Conservation (phyloP, 139 green algal species). For the Desmodesmus armatus region DNA sequence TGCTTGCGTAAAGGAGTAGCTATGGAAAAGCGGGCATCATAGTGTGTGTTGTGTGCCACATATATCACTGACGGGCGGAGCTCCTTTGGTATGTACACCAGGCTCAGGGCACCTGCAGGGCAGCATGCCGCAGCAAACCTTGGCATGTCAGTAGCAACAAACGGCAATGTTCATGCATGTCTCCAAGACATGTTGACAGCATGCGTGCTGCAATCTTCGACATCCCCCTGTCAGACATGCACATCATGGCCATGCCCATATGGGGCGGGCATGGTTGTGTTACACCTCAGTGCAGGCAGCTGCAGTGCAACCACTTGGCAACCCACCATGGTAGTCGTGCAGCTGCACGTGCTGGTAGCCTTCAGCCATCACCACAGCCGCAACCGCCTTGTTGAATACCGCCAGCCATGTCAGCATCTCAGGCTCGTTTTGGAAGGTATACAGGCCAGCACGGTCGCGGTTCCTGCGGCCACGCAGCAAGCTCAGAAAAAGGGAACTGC, state of each 20-base stretch:
- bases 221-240: too few relatives aligned
- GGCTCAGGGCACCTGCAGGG: slow-evolving; percentile 25
- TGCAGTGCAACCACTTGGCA: background rate
- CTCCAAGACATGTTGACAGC: background rate
- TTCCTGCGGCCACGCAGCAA: background rate
- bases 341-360: slow-evolving; percentile 16
- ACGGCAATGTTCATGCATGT: background rate
- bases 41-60: slow-evolving; percentile 55
- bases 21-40: slow-evolving; percentile 48
- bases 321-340: slow-evolving; percentile 23
- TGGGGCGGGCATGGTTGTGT: too few relatives aligned
- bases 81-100: slow-evolving; percentile 50
- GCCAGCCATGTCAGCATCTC: slow-evolving; percentile 57
- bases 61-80: slow-evolving; percentile 37
- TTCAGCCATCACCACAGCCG: slow-evolving; percentile 25
- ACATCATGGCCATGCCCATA: too few relatives aligned
- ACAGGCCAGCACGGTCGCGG: slow-evolving; percentile 21
- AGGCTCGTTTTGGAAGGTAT: slow-evolving; percentile 35
- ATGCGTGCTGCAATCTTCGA: background rate
- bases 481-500: too few relatives aligned
- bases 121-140: background rate
- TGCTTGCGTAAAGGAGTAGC: background rate
- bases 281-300: too few relatives aligned
- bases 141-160: background rate
- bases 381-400: slow-evolving; percentile 49